Base-by-base conservation (phyloP, 306 rosid genomes). In the Pyrus bretschneideri region DNA sequence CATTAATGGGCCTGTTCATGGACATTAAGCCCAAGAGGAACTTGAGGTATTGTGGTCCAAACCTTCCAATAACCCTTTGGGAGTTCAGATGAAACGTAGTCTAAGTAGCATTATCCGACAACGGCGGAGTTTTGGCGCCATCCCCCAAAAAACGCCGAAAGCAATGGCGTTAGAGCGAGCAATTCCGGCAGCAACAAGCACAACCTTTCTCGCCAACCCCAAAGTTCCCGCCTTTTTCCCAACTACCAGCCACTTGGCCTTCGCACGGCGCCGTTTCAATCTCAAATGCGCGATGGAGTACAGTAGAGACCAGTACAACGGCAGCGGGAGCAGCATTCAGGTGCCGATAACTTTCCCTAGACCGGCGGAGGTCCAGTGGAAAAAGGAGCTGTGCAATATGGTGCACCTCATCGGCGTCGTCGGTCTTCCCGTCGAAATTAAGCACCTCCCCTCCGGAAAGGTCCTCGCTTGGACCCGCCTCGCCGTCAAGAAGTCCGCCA, bases 331-430 rank as follows among this genome's bases (percentile, higher is more conserved):
- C 69, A 49, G 44, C 69, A 62, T 60, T 62, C 83, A 80, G 30
- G 61, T 44, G 18, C 63, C 85, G 12, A 81, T 55, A 60, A 29
- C 83, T 4, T 92, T 80, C 81, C 89, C 93, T 57, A 88, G 81
- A 71, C 99, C 97, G 15, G 4, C 88, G 3, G 97, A 89, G 85
- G 83, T 95, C 71, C 91, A 72, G n/a, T 95, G 99, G 99, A 87
- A 81, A 77, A 95, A 92, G 83, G 99, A 95, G 72, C 90, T 90
- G 10, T 83, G 90, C 38, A 95, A 95, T 79, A 76, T 91, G 45
- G 93, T 92, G 66, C 90, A 79, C 54, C 90, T 95, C 74, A 92
- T 95, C 52, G 98, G 98, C 74, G 71, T 77, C 40, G 93, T 92
- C n/a, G 90, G 89, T 2, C n/a, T 77, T 46, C 88, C 90, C 19